Base-by-base conservation (phyloP, 2,329 filamentous ascomycete genomes). In the Alternaria ventricosa region DNA sequence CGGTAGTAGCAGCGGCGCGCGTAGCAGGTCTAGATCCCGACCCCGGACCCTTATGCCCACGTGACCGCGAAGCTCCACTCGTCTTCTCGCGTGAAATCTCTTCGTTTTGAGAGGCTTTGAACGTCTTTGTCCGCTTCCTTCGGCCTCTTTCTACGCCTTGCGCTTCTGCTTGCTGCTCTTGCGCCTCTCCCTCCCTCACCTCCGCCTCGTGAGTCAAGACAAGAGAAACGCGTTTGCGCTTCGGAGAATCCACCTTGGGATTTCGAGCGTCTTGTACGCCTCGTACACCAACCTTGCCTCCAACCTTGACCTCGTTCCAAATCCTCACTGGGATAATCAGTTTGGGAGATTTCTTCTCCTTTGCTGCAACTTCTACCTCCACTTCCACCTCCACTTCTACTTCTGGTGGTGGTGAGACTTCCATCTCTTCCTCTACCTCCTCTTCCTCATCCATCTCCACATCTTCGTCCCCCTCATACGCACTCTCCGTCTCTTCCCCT, bases 201-300 rank as follows among this genome's bases (percentile, higher is more conserved):
- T 41, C 33, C 9, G n/a, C 4, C 2, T n/a, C 36, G 0, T 18
- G 15, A n/a, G 18, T 0, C 4, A 41, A 10, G 36, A 18, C 2
- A 18, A 41, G 36, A 41, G 15, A 41, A 41, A 41, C n/a, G 36
- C 36, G 36, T 41, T 41, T 41, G 36, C 36, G 36, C 36, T 41
- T 41, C 36, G n/a, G 9, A 11, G 0, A 3, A 6, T 11, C 1
- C 36, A 6, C 36, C 9, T 41, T 41, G 9, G 36, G n/a, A 11
- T 10, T 4, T 41, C 18, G 36, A 18, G 5, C 15, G 5, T 11
- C 36, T 41, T 41, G 36, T 6, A 41, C 15, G 8, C 27, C 15
- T 41, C 9, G 33, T 41, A 9, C 36, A 41, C 18, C 9, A 41
- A 9, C 36, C 36, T 18, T 41, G 6, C 36, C 36, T 41, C n/a